Conservation (phyloP, 1,139 yeast species). For the Taphrina deformans region DNA sequence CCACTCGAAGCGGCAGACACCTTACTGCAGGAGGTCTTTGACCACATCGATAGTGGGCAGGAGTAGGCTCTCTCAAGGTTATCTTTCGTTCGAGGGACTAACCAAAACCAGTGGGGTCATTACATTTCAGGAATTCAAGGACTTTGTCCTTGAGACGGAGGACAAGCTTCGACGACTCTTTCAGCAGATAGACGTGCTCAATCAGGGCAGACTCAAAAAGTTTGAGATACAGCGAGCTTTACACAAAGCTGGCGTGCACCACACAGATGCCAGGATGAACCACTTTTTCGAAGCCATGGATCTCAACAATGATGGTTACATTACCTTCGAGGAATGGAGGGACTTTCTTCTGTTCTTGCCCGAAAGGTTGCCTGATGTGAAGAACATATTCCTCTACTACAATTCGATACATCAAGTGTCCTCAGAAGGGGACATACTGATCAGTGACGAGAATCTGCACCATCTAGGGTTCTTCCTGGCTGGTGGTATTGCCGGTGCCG, state of each 20-base stretch:
- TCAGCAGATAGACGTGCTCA: slow-evolving; percentile 65
- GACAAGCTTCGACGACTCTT: slow-evolving; percentile 71
- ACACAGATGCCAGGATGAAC: slow-evolving; percentile 19
- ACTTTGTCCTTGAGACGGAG: slow-evolving; percentile 63
- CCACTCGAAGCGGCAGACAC: slow-evolving; percentile 64
- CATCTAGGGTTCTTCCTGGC: slow-evolving; percentile 90
- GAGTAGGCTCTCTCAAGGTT: slow-evolving; percentile 49
- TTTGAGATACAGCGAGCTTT: slow-evolving; percentile 69
- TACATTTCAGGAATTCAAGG: slow-evolving; percentile 60
- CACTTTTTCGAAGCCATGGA: slow-evolving; percentile 63
- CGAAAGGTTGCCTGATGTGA: slow-evolving; percentile 53
- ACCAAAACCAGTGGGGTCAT: slow-evolving; percentile 1
- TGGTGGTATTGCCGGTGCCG: slow-evolving; percentile 94
- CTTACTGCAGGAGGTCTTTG: slow-evolving; percentile 58
- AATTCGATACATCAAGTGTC: slow-evolving; percentile 78
- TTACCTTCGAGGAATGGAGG: slow-evolving; percentile 83
- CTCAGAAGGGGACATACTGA: slow-evolving; percentile 88
- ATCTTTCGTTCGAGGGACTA: slow-evolving; percentile 22
- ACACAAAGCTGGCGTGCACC: slow-evolving; percentile 46
- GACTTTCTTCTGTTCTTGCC: slow-evolving; percentile 82
- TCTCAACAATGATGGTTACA: slow-evolving; percentile 62
- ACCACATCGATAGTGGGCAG: slow-evolving; percentile 56
- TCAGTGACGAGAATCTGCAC: slow-evolving; percentile 72
- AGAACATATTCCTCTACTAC: slow-evolving; percentile 78
- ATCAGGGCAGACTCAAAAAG: slow-evolving; percentile 69